Base-by-base conservation (phyloP, 2,329 filamentous ascomycete species). In the Incumbomyces lentus region DNA sequence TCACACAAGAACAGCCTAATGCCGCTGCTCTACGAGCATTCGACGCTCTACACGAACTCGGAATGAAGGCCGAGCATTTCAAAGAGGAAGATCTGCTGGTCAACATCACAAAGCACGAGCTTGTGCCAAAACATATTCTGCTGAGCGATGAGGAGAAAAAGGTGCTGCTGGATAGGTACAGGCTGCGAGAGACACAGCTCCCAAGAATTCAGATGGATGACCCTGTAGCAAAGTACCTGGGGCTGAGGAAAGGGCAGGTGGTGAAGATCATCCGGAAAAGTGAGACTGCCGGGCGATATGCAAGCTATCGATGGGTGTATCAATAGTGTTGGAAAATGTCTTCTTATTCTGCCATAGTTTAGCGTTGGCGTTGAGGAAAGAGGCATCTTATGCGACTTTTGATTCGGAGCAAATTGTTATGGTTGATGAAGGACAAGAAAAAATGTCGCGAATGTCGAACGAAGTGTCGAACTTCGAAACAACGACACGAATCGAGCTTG, bases 231-330 rank as follows among this genome's bases (percentile, higher is more conserved):
- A 82, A 84, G 59, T 98, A 96, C 65, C 71, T 95, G 46, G 92
- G 92, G 11, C 71, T 98, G 63, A 84, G 85, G 71, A 78, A 89
- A 62, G 88, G 89, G 2, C 86, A 95, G 68, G 89, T 98, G 2
- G 92, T 98, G 60, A 98, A 98, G 78, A 98, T 98, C 59, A 95
- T 98, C 60, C 76, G 92, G 55, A 89, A 84, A 65, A 89, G 83
- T 62, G 92, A 96, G 74, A 98, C 92, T 47, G 92, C 92, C 12
- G 92, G 92, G 51, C 77, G 92, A 44, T 98, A 98, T 68, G 92
- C 92, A 40, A 95, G 87, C 77, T 98, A 98, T 68, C 75, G 90
- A 58, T 82, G 78, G 78, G 76, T 72, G 30, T 71, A 45, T 35
- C 7, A 16, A 10, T 37, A 45, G 22, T 10, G 7, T 5, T 31